Base-by-base conservation (phyloP, 768 basidiomycete species). In the Vararia minispora region DNA sequence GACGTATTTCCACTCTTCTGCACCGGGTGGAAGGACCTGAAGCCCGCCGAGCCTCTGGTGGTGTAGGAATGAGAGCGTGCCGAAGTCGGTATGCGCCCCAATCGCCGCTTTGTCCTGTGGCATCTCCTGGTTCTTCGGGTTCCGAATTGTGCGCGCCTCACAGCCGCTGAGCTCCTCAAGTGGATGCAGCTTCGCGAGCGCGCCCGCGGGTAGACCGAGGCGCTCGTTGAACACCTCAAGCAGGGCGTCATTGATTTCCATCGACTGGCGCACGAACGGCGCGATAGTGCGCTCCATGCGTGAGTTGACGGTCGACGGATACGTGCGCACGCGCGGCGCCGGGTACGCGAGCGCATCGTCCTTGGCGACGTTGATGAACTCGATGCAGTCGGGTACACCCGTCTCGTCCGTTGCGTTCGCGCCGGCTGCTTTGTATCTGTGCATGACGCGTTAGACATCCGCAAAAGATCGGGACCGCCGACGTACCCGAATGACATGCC, bases 1-100 rank as follows among this genome's bases (percentile, higher is more conserved):
- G 48, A 83, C 61, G 46, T 81, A 83, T 51, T 72, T 71, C 80
- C 80, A 84, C 17, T 66, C 54, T 22, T 74, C 68, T 6, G 65
- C 51, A 8, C 72, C 75, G 2, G 76, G 77, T 1, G 68, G 66
- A 33, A 79, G 60, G 0, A 82, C 78, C 42, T 81, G 79, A 3
- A 82, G 58, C 0, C 79, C 79, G 4, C 79, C 78, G 0, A 82
- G 66, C 2, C 66, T 20, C 20, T n/a, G 67, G 51, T 81, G 82
- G 48, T 80, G 76, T 40, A 83, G 58, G 59, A 82, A 73, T 0
- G 76, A 75, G 72, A 46, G 20, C 12, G 47, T 43, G 3, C 45
- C 45, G 21, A 46, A 41, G 22, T 49, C 45, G 5, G 48, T 42
- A 23, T 46, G 41, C 20, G 37, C 41, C 5, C 42, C 40, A 21